Percentiles rank a stretch among this genome's conserved stretches.
These are phyloP conservation scores for Ensete ventricosum DNA, from an alignment of 176 grass and related monocot species.

Conservation along the genomic window DNA sequence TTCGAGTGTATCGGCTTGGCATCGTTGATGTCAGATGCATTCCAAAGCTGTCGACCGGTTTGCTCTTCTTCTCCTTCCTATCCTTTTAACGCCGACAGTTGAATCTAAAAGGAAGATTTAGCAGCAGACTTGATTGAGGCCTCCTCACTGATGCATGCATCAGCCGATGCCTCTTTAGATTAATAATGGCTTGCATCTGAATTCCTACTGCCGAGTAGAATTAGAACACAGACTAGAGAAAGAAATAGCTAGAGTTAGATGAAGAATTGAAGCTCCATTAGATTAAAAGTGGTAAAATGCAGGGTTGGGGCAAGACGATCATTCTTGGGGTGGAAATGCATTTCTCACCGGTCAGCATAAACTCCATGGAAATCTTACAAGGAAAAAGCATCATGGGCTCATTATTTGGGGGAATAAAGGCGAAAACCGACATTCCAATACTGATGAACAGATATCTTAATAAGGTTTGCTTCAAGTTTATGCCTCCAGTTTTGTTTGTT, in stretches of 20 bases:
- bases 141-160: no score
- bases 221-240: no score
- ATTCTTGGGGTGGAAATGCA: slow-evolving; percentile 22
- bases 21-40: slow-evolving; percentile 36
- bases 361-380: not conserved
- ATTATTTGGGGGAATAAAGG: slow-evolving; percentile 44
- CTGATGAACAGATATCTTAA: slow-evolving; percentile 35
- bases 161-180: not conserved
- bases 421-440: slow-evolving; percentile 41
- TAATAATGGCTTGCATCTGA: no score
- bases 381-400: slow-evolving; percentile 31
- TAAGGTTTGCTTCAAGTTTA: slow-evolving; percentile 15
- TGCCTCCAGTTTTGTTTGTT: no score
- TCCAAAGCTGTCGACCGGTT: slow-evolving; percentile 21
- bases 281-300: not conserved
- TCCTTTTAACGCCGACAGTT: not conserved
- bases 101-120: no score
- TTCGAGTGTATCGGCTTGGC: slow-evolving; percentile 43
- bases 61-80: not conserved
- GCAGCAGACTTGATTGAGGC: no score
- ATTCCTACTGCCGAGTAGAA: no score
- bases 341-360: slow-evolving; percentile 8
- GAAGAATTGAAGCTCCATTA: no score
- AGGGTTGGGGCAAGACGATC: slow-evolving; percentile 65
- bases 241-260: no score